Percentiles rank a stretch among this genome's conserved stretches.
These are phyloP conservation scores for Karstenula rhodostoma DNA, from an alignment of 2,329 filamentous ascomycete genomes.

Conservation along the genomic window DNA sequence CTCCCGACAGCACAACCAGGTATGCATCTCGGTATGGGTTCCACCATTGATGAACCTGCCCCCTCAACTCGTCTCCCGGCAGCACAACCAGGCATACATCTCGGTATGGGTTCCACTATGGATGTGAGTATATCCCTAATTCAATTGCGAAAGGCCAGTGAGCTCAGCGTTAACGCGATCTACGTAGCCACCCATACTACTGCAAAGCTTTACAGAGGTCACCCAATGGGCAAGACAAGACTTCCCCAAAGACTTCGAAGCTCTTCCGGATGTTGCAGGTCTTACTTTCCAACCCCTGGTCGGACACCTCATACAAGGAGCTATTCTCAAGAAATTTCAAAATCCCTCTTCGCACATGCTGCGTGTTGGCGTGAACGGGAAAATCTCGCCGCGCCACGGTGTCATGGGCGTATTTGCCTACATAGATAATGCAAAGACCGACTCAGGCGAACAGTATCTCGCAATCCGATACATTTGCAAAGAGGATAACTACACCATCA, in stretches of 20 bases:
- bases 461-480: no score
- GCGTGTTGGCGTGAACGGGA: not conserved
- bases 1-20: no score
- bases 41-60: no score
- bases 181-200: not conserved
- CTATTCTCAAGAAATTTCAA: not conserved
- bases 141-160: no score
- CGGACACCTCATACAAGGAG: no score
- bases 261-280: not conserved
- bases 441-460: no score
- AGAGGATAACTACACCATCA: no score
- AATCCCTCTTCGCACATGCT: not conserved
- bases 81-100: not conserved
- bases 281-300: not conserved
- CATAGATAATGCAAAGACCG: no score
- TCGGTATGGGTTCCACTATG: not conserved
- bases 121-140: not conserved
- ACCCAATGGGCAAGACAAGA: not conserved
- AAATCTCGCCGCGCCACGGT: no score
- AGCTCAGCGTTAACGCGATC: not conserved
- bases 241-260: not conserved
- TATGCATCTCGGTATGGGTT: no score
- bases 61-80: no score
- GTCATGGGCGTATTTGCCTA: no score
- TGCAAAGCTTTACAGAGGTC: not conserved